These are phyloP conservation scores for Skeletonema tropicum DNA, from an alignment of 108 stramenopile genomes.

Conservation along the genomic window DNA sequence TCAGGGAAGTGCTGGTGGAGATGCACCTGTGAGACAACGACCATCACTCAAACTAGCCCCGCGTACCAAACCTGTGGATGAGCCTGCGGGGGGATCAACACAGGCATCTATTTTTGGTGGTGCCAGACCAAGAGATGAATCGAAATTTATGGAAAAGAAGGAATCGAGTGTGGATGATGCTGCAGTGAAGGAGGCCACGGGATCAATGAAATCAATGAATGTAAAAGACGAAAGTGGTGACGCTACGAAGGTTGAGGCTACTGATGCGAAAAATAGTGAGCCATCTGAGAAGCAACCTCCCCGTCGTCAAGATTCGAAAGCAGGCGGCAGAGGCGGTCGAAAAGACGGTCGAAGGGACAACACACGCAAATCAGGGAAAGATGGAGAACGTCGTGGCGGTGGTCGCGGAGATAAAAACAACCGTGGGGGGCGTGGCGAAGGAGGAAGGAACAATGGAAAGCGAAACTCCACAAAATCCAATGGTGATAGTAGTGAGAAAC, in stretches of 20 bases:
- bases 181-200: slow-evolving; percentile 8
- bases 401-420: slow-evolving; percentile 16
- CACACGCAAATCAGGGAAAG: slow-evolving; percentile 21
- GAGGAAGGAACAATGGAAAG: slow-evolving; percentile 17
- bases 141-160: slow-evolving; percentile 50
- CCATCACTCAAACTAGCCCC: slow-evolving; percentile 69
- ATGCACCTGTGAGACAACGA: slow-evolving; percentile 43
- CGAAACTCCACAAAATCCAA: slow-evolving; percentile 18
- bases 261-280: slow-evolving; percentile 3
- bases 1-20: slow-evolving; percentile 10
- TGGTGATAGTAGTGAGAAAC: slow-evolving; percentile 8
- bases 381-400: slow-evolving; percentile 3
- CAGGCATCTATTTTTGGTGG: slow-evolving; percentile 72
- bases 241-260: background rate
- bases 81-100: slow-evolving; percentile 6
- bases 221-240: slow-evolving; percentile 11
- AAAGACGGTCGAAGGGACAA: slow-evolving; percentile 33
- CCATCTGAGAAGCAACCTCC: slow-evolving; percentile 8
- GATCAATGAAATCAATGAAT: slow-evolving; percentile 1
- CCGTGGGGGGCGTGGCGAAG: slow-evolving; percentile 14
- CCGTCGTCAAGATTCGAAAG: slow-evolving; percentile 4
- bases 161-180: slow-evolving; percentile 1
- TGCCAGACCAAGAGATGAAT: slow-evolving; percentile 71
- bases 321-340: slow-evolving; percentile 13
- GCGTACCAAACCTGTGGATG: slow-evolving; percentile 64